These are phyloP conservation scores for Beauveria brongniartii DNA, from an alignment of 2,329 filamentous ascomycete species.

Conservation along the genomic window DNA sequence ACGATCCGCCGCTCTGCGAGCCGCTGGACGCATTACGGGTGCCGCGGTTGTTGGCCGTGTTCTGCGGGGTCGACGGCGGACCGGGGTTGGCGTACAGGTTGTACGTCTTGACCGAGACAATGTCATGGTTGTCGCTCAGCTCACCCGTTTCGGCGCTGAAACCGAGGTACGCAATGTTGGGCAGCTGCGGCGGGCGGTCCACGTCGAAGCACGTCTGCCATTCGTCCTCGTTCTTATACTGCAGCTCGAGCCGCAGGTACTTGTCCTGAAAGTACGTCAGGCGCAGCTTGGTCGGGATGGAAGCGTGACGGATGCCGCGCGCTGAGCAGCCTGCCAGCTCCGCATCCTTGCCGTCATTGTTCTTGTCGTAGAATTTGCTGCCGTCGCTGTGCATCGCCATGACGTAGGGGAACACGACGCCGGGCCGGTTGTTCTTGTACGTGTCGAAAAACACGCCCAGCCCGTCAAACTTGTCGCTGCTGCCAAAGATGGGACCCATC, in stretches of 20 bases:
- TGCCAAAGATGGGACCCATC: constrained; percentile 79
- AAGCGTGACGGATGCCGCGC: constrained; percentile 75
- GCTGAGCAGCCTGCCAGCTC: constrained; percentile 95
- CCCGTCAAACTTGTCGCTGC: constrained; percentile 82
- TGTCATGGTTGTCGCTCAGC: constrained; percentile 95
- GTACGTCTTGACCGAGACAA: constrained; percentile 75
- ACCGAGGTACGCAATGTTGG: constrained; percentile 65
- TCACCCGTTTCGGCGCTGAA: constrained; percentile 90
- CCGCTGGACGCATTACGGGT: constrained; percentile 24
- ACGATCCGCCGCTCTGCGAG: constrained; percentile 40
- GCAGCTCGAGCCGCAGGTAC: constrained; percentile 78
- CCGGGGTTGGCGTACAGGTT: constrained; percentile 71
- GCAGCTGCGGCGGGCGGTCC: constrained; percentile 64
- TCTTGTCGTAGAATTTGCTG: constrained; percentile 80
- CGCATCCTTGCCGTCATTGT: constrained; percentile 85
- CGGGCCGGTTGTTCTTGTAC: constrained; percentile 98
- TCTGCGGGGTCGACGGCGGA: constrained; percentile 27
- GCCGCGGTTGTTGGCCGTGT: constrained; percentile 26
- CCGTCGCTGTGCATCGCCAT: constrained; percentile 98
- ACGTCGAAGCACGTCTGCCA: constrained; percentile 88
- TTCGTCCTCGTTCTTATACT: constrained; percentile 84
- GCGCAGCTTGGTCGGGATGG: constrained; percentile 72
- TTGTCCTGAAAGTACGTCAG: constrained; percentile 98
- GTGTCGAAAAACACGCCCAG: constrained; percentile 95
- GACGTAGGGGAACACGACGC: constrained; percentile 91